A percentile compares a stretch with the other conserved stretches of the same genome.
phyloP scores from a whole-genome alignment of 495 filamentous ascomycete species.

The Lophiotrema nucula region DNA sequence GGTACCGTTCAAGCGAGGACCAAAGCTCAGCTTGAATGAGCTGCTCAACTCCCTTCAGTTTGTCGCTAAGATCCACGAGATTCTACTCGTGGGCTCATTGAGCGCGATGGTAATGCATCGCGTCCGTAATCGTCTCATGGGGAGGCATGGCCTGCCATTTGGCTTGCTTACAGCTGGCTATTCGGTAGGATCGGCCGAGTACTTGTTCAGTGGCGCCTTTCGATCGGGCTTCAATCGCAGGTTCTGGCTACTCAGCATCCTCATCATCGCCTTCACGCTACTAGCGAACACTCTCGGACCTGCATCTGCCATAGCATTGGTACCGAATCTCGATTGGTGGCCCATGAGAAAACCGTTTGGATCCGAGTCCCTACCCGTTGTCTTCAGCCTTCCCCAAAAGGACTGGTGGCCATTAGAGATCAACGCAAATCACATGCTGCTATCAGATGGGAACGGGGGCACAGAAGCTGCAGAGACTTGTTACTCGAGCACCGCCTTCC shows the following conservation, averaged over 20 bases:
- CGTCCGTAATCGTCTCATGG: neutral
- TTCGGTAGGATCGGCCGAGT: neutral
- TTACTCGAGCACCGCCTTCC: too few relatives aligned
- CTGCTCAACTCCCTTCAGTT: too few relatives aligned
- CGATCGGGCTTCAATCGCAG: neutral
- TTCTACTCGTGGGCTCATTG: neutral
- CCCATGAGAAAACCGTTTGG: slow-evolving; percentile 5
- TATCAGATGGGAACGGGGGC: too few relatives aligned
- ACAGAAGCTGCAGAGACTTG: too few relatives aligned
- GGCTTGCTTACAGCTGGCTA: neutral
- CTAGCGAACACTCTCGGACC: slow-evolving; percentile 1
- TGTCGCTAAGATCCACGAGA: too few relatives aligned
- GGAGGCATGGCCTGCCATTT: neutral
- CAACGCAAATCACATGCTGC: too few relatives aligned
- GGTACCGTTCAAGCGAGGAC: neutral
- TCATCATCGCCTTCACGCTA: neutral
- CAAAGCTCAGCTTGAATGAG: too few relatives aligned
- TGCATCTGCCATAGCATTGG: neutral
- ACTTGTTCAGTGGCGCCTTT: neutral
- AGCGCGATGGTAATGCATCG: slow-evolving; percentile 4
- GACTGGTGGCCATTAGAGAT: too few relatives aligned
- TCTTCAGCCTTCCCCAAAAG: neutral
- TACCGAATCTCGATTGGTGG: neutral
- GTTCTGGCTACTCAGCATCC: neutral
- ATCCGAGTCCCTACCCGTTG: neutral